Percentiles rank a stretch among this genome's conserved stretches.
phyloP scores from a whole-genome alignment of 345 rosid genomes.

The Citrus maxima region DNA sequence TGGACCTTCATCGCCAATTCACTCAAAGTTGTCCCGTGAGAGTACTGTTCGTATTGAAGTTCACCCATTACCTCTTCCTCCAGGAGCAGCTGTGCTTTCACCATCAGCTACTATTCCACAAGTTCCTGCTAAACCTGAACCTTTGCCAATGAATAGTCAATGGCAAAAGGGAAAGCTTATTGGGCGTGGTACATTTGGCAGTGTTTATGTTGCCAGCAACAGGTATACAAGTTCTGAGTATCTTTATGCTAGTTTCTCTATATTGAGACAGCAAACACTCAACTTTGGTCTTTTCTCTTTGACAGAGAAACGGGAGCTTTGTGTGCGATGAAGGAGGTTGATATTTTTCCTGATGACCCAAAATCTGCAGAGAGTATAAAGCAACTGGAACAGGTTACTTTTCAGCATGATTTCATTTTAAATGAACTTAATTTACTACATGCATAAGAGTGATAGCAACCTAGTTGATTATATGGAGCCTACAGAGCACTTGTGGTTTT shows the following conservation, averaged over 20 bases:
- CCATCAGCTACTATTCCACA: conserved; percentile 36
- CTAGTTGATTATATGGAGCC: neutral
- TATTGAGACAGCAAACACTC: conserved; percentile 12
- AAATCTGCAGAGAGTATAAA: conserved; percentile 78
- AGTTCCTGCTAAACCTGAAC: conserved; percentile 44
- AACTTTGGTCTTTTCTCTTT: conserved; percentile 15
- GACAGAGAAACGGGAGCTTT: conserved; percentile 91
- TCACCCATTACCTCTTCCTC: conserved; percentile 88
- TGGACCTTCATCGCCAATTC: conserved; percentile 53
- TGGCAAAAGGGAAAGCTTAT: conserved; percentile 98
- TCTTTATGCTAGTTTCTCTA: conserved; percentile 5
- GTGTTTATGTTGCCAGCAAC: conserved; percentile 91
- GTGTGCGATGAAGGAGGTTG: conserved; percentile 98
- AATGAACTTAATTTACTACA: neutral
- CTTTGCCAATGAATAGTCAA: conserved; percentile 44
- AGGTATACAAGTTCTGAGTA: conserved; percentile 37
- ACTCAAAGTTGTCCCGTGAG: conserved; percentile 42
- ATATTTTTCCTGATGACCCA: conserved; percentile 85
- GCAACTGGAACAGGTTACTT: conserved; percentile 81
- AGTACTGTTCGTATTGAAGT: conserved; percentile 25
- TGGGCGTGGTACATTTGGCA: conserved; percentile 98
- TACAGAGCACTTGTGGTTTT: neutral
- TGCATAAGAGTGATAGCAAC: neutral
- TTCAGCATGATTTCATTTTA: neutral
- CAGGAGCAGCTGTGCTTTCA: conserved; percentile 54